Conservation (phyloP, 2,329 filamentous ascomycete species). For the Arthroderma sp. region DNA sequence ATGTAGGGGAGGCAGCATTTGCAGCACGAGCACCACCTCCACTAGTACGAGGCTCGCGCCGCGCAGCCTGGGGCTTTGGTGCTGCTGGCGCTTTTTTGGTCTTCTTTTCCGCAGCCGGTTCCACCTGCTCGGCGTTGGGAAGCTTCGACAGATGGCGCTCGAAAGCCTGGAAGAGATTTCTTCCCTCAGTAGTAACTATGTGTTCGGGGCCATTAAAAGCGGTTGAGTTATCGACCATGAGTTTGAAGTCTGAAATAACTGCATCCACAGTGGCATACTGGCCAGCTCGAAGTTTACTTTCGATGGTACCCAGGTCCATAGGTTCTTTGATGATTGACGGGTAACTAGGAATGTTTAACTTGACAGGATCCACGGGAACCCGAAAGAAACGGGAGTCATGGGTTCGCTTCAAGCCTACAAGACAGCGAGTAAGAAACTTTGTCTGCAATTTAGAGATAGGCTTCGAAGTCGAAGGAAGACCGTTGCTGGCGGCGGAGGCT, state of each 20-base stretch:
- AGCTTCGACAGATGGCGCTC: constrained; percentile 48
- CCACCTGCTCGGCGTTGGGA: constrained; percentile 42
- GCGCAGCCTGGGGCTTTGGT: constrained; percentile 30
- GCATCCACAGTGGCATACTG: constrained; percentile 57
- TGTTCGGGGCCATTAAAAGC: constrained; percentile 74
- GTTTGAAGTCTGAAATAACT: constrained; percentile 59
- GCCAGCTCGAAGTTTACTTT: constrained; percentile 60
- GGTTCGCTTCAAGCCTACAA: constrained; percentile 59
- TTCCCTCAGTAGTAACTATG: constrained; percentile 54
- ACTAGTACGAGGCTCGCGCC: constrained; percentile 31
- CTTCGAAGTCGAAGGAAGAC: constrained; percentile 9
- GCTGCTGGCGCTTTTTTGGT: constrained; percentile 27
- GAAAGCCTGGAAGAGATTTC: constrained; percentile 47
- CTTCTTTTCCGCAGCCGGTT: constrained; percentile 52
- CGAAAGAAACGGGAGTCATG: constrained; percentile 66
- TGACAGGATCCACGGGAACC: constrained; percentile 62
- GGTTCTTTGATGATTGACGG: constrained; percentile 61
- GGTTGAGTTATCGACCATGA: constrained; percentile 67
- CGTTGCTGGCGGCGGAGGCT: constrained; percentile 20
- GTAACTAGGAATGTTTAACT: constrained; percentile 62
- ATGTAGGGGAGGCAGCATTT: constrained; percentile 39
- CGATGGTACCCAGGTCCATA: constrained; percentile 75
- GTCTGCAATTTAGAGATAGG: constrained; percentile 30
- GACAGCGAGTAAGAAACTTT: constrained; percentile 28
- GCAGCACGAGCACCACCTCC: constrained; percentile 20